Evolutionary conservation across 1,139 yeast species (phyloP).

Genomic region (Nakaseomyces nivariensis): DNA sequence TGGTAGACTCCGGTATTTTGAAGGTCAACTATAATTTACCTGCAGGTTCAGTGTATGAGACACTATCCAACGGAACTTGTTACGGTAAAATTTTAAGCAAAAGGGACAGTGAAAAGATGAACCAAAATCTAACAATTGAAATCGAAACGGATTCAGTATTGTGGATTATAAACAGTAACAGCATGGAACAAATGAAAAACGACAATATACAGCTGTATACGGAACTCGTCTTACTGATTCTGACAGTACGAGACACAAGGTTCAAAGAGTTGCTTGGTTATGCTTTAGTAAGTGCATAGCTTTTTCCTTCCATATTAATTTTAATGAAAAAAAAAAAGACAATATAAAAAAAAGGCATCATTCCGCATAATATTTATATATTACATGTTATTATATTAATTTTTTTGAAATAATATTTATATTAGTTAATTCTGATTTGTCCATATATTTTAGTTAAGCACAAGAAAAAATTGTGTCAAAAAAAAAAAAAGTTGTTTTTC

Average conservation of each 20-base stretch:
- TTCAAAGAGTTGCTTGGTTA: conserved; percentile 65
- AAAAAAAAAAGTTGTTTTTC: no score
- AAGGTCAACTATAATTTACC: conserved; percentile 47
- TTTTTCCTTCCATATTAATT: no score
- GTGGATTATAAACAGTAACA: conserved; percentile 56
- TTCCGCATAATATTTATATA: neutral
- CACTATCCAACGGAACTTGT: conserved; percentile 80
- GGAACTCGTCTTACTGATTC: conserved; percentile 57
- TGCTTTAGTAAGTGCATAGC: conserved; percentile 42
- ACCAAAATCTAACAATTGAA: conserved; percentile 21
- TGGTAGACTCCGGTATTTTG: conserved; percentile 74
- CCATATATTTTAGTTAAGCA: no score
- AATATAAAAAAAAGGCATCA: neutral
- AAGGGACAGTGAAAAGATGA: conserved; percentile 4
- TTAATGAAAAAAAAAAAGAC: no score
- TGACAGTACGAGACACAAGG: conserved; percentile 61
- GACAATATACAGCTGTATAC: conserved; percentile 45
- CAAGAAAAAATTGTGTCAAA: no score
- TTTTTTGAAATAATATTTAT: no score
- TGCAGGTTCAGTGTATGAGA: conserved; percentile 56
- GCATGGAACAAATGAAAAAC: conserved; percentile 35
- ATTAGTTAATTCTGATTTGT: no score
- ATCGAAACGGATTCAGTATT: conserved; percentile 50
- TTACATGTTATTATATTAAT: no score
- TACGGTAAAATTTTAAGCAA: conserved; percentile 46